Conservation (phyloP, 2,329 filamentous ascomycete genomes). For the Stachybotrys chlorohalonatus region DNA sequence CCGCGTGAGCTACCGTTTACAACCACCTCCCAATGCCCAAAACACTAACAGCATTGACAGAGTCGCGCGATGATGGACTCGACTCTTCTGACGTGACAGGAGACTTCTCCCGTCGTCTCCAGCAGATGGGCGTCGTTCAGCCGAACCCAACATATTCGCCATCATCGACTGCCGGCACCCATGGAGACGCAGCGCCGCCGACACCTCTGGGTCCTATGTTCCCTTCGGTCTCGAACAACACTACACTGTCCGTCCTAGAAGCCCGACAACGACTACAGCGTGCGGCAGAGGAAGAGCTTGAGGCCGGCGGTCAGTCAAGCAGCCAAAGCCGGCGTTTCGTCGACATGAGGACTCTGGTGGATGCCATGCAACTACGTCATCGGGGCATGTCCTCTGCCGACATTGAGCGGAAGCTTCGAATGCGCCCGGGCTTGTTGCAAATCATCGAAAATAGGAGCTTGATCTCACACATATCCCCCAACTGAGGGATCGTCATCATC, state of each 20-base stretch:
- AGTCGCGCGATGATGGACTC: constrained; percentile 20
- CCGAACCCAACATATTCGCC: constrained; percentile 45
- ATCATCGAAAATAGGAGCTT: constrained; percentile 33
- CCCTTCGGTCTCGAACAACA: constrained; percentile 25
- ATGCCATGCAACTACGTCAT: constrained; percentile 34
- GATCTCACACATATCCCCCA: constrained; percentile 19
- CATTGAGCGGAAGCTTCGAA: constrained; percentile 36
- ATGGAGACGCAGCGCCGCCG: constrained; percentile 8
- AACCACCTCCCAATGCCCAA: not conserved
- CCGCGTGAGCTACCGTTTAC: not conserved
- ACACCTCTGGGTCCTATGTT: constrained; percentile 15
- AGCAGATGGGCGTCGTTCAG: constrained; percentile 44
- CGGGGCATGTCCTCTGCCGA: constrained; percentile 25
- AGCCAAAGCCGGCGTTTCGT: constrained; percentile 33
- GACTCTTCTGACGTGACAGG: constrained; percentile 31
- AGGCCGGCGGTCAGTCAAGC: constrained; percentile 24
- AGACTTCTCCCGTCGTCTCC: constrained; percentile 42
- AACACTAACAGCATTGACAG: not conserved
- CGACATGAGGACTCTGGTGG: constrained; percentile 35
- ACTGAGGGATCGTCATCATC: not conserved
- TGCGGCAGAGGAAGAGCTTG: constrained; percentile 33
- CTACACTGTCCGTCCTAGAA: constrained; percentile 40
- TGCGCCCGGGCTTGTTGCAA: constrained; percentile 35
- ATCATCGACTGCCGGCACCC: constrained; percentile 33
- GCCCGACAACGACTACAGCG: constrained; percentile 35